Conservation (phyloP, 108 stramenopile genomes). For the Nannochloropsis salina region DNA sequence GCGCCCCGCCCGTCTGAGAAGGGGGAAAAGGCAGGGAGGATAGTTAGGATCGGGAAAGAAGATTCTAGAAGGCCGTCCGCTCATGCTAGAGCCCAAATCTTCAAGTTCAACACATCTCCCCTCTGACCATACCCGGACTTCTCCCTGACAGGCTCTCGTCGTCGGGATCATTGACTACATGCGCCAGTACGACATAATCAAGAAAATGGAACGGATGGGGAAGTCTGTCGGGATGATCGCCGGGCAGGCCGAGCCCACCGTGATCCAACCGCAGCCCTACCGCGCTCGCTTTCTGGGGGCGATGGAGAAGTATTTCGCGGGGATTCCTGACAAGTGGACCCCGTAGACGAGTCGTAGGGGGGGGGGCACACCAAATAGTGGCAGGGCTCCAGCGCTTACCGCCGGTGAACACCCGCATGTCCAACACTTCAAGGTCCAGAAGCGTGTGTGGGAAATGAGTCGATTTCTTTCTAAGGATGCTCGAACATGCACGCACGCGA, state of each 20-base stretch:
- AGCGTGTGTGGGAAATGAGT: no score
- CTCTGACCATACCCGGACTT: not conserved
- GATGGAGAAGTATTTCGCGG: slow-evolving; percentile 96
- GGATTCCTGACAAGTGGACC: slow-evolving; percentile 93
- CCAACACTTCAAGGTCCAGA: no score
- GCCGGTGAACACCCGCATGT: no score
- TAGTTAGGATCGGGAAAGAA: not conserved
- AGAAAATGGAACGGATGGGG: slow-evolving; percentile 91
- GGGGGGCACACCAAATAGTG: no score
- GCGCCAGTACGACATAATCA: slow-evolving; percentile 95
- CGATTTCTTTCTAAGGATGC: no score
- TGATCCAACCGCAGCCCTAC: slow-evolving; percentile 91
- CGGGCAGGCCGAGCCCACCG: slow-evolving; percentile 86
- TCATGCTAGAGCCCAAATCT: no score
- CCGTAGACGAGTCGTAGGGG: not conserved
- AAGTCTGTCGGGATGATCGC: slow-evolving; percentile 93
- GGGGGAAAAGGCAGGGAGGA: not conserved
- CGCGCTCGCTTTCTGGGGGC: slow-evolving; percentile 85
- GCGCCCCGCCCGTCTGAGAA: not conserved
- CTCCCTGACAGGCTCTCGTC: slow-evolving; percentile 56
- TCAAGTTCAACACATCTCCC: no score
- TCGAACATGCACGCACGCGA: no score
- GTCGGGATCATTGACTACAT: slow-evolving; percentile 98
- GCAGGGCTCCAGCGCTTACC: no score
- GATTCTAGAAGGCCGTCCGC: no score